Conservation (phyloP, 495 filamentous ascomycete genomes). For the Chaetomium cochliodes region DNA sequence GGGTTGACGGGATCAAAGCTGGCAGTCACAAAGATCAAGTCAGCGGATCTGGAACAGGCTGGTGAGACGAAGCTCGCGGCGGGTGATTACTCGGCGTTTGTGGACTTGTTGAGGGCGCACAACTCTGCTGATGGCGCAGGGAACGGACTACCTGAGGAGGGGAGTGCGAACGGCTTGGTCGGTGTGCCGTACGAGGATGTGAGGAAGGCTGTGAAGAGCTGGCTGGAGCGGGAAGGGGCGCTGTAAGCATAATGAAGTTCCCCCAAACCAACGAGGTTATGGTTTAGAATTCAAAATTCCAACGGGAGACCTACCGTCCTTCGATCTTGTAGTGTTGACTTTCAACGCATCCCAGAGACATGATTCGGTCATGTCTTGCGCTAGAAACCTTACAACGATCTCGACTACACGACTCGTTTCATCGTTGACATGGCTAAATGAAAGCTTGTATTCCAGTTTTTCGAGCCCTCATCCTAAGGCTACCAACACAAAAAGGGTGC, state of each 20-base stretch:
- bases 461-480: too few relatives aligned
- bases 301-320: too few relatives aligned
- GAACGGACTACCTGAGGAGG: slow-evolving; percentile 37
- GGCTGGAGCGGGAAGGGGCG: slow-evolving; percentile 21
- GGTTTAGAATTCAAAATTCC: too few relatives aligned
- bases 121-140: slow-evolving; percentile 49
- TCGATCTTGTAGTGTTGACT: too few relatives aligned
- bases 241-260: background rate
- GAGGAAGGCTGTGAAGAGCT: slow-evolving; percentile 23
- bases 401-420: too few relatives aligned
- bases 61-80: slow-evolving; percentile 47
- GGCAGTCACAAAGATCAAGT: slow-evolving; percentile 36
- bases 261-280: background rate
- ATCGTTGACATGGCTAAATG: too few relatives aligned
- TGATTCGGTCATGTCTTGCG: too few relatives aligned
- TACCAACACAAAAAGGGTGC: too few relatives aligned
- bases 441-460: too few relatives aligned
- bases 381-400: too few relatives aligned
- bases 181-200: slow-evolving; percentile 30
- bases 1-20: slow-evolving; percentile 48
- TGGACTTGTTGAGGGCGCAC: slow-evolving; percentile 39
- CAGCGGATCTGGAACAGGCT: slow-evolving; percentile 45
- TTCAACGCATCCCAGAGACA: too few relatives aligned
- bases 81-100: slow-evolving; percentile 46
- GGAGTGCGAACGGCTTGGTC: slow-evolving; percentile 30